These are phyloP conservation scores for Posidonia oceanica DNA, from an alignment of 116 monocot species.

Conservation along the genomic window DNA sequence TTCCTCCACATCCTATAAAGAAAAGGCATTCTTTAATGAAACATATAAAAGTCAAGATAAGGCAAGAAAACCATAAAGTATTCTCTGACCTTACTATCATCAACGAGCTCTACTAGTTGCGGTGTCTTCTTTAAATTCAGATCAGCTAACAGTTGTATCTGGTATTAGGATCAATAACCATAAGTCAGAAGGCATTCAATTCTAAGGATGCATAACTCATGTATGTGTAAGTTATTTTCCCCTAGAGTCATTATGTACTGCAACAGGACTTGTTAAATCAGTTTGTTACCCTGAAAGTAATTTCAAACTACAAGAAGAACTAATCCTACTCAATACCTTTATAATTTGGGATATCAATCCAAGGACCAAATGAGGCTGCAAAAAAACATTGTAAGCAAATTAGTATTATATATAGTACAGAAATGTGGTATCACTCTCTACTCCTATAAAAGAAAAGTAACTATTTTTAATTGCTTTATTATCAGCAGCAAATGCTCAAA, in stretches of 20 bases:
- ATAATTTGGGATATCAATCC: constrained; percentile 99
- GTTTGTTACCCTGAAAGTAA: not conserved
- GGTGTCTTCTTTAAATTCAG: constrained; percentile 90
- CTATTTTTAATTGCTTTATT: too few relatives aligned
- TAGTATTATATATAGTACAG: not conserved
- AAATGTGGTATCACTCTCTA: too few relatives aligned
- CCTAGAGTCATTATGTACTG: not conserved
- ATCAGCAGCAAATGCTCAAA: too few relatives aligned
- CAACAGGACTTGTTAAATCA: not conserved
- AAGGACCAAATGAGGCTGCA: constrained; percentile 95
- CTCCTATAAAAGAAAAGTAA: too few relatives aligned
- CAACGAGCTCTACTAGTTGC: constrained; percentile 75
- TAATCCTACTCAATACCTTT: constrained; percentile 42
- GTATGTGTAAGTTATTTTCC: too few relatives aligned
- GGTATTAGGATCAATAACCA: not conserved
- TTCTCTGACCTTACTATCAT: constrained; percentile 47
- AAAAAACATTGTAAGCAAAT: not conserved
- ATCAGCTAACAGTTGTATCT: constrained; percentile 94
- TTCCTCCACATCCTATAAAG: constrained; percentile 72
- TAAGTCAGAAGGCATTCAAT: not conserved
- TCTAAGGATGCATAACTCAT: not conserved
- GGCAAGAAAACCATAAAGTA: not conserved
- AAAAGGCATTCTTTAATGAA: not conserved
- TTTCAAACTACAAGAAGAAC: not conserved
- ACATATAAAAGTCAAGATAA: not conserved